phyloP scores from a whole-genome alignment of 495 filamentous ascomycete species.

The Annulohypoxylon stygium region DNA sequence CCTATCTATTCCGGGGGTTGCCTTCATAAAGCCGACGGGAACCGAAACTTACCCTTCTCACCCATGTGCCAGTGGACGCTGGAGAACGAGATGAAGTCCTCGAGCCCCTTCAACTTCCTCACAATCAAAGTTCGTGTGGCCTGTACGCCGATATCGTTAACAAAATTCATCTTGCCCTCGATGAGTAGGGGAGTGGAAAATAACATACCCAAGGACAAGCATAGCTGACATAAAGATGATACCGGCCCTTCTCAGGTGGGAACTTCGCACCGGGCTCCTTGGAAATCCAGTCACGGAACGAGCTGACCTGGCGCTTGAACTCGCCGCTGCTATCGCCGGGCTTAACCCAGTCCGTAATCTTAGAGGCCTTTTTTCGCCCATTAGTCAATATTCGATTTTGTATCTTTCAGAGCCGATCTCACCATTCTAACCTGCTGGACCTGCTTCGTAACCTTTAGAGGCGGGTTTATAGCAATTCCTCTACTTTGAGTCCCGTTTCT shows the following conservation, averaged over 20 bases:
- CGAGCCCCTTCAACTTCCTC: constrained; percentile 82
- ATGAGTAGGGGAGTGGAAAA: background rate
- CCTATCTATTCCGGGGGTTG: background rate
- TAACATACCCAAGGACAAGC: constrained; percentile 80
- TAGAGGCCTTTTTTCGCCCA: constrained; percentile 44
- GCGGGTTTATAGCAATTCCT: background rate
- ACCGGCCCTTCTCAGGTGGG: constrained; percentile 79
- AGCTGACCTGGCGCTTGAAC: constrained; percentile 83
- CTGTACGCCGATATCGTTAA: constrained; percentile 35
- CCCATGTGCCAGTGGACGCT: constrained; percentile 76
- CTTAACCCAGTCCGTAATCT: constrained; percentile 87
- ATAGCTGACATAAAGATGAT: constrained; percentile 80
- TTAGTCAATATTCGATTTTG: background rate
- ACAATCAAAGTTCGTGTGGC: constrained; percentile 83
- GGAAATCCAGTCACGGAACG: constrained; percentile 80
- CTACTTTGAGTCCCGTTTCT: background rate
- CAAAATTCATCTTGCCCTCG: background rate
- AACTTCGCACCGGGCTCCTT: constrained; percentile 69
- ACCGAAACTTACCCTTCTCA: constrained; percentile 54
- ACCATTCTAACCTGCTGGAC: constrained; percentile 40
- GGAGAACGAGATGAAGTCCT: constrained; percentile 76
- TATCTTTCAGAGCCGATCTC: background rate
- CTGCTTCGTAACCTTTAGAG: background rate
- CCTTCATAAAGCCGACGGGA: background rate
- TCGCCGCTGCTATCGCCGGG: constrained; percentile 82